Base-by-base conservation (phyloP, 805 yeast genomes). In the Candida piceae region DNA sequence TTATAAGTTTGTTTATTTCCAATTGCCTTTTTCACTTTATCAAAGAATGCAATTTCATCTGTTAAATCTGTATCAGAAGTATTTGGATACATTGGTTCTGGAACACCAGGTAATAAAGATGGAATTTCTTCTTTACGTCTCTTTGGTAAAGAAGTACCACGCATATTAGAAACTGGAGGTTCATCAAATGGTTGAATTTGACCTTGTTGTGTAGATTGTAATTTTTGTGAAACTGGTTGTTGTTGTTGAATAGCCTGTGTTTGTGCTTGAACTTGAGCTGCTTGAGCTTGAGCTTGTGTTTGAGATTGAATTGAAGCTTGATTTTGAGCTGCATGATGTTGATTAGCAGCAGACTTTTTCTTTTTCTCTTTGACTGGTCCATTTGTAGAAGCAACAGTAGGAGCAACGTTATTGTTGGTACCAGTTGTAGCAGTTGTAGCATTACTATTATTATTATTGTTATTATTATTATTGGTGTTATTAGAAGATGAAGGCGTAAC, bases 21-120 rank as follows among this genome's bases (percentile, higher is more conserved):
- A 52, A 93, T 79, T 6, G 80, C 80, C 56, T 84, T 85, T 64
- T 90, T 90, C 23, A 86, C 96, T 55, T 81, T 83, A 58, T 93
- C 97, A 54, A 93, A 93, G 57, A 93, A 93, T 7, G 80, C 72
- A 26, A 93, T 77, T 60, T 93, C 98, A 52, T 88, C 96, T 43
- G 79, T 73, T 37, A 88, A 63, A 22, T 80, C 76, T 0, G 88
- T 72, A 16, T 72, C 60, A 51, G 78, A 62, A 39, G 77, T 48
- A 63, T 78, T 58, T 44, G 73, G 66, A 21, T 72, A 80, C 13
- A 82, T 74, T 2, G 96, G 95, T 54, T 87, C 94, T 1, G 95
- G 95, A 17, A 84, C 72, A 12, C 87, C 85, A 1, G 96, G 90
- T 4, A 87, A 80, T 38, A 88, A 67, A 9, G 89, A 78, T 3